Evolutionary conservation across 2,329 filamentous ascomycete genomes (phyloP).

Genomic region (Herpomyces periplanetae): DNA sequence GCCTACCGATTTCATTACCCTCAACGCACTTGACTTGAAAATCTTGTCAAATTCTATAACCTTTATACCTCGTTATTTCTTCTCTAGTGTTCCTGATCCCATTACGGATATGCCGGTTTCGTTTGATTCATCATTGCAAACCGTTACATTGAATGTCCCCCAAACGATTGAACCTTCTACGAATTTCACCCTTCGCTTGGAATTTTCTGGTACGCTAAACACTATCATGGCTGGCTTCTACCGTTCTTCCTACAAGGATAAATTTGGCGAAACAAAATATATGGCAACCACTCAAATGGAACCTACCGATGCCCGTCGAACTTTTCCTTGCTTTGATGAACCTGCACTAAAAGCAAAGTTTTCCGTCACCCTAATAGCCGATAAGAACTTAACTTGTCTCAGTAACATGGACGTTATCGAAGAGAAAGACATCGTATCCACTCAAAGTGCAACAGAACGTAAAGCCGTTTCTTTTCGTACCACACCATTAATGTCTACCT

Average conservation of each 20-base stretch:
- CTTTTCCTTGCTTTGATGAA: conserved; percentile 93
- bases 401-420: conserved; percentile 85
- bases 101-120: no score
- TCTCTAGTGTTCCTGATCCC: no score
- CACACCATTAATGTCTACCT: conserved; percentile 78
- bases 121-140: no score
- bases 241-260: conserved; percentile 64
- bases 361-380: conserved; percentile 57
- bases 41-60: conserved; percentile 38
- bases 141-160: no score
- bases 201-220: conserved; percentile 48
- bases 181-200: conserved; percentile 23
- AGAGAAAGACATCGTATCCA: conserved; percentile 32
- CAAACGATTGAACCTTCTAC: no score
- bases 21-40: conserved; percentile 58
- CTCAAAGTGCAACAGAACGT: conserved; percentile 19
- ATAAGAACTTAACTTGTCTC: conserved; percentile 58
- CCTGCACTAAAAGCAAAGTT: conserved; percentile 73
- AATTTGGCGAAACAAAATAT: conserved; percentile 25
- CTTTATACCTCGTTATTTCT: no score
- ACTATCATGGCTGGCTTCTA: conserved; percentile 78
- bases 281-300: conserved; percentile 94
- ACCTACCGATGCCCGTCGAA: conserved; percentile 64
- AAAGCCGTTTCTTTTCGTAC: conserved; percentile 74
- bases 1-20: conserved; percentile 42